Evolutionary conservation across 2,329 filamentous ascomycete species (phyloP).

Genomic region (Fusarium nurragi): DNA sequence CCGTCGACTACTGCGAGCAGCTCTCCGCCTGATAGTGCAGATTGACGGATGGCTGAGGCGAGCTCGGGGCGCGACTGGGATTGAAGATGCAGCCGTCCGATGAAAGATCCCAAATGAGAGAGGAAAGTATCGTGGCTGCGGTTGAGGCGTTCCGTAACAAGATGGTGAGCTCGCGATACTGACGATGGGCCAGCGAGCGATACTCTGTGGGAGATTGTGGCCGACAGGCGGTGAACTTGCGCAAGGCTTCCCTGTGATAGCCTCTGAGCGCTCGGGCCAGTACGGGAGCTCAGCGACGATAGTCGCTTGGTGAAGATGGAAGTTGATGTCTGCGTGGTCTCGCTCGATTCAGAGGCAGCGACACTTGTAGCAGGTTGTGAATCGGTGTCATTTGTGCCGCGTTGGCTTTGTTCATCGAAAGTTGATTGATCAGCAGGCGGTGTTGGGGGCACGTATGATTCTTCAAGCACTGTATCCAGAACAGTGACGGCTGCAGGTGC

Average conservation of each 20-base stretch:
- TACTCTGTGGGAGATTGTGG: constrained; percentile 74
- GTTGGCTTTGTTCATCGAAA: constrained; percentile 55
- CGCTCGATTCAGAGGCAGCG: constrained; percentile 49
- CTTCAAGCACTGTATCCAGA: constrained; percentile 68
- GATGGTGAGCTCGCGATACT: constrained; percentile 70
- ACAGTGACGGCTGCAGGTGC: constrained; percentile 65
- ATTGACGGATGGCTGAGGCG: constrained; percentile 82
- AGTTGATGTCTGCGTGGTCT: constrained; percentile 49
- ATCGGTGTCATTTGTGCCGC: constrained; percentile 51
- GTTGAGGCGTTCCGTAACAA: constrained; percentile 85
- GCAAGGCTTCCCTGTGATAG: constrained; percentile 51
- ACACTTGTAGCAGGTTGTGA: constrained; percentile 52
- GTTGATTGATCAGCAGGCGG: constrained; percentile 67
- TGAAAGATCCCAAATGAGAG: constrained; percentile 90
- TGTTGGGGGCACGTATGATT: constrained; percentile 68
- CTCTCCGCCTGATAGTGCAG: constrained; percentile 81
- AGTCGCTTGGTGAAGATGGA: constrained; percentile 57
- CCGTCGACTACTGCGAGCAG: constrained; percentile 83
- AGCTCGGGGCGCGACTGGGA: constrained; percentile 90
- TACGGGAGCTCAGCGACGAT: constrained; percentile 55
- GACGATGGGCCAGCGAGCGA: constrained; percentile 77
- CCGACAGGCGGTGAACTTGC: constrained; percentile 59
- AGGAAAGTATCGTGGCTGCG: constrained; percentile 87
- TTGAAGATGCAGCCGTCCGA: constrained; percentile 87
- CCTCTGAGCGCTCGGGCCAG: constrained; percentile 46